These are phyloP conservation scores for Moringa oleifera DNA, from an alignment of 345 rosid genomes.

Conservation along the genomic window DNA sequence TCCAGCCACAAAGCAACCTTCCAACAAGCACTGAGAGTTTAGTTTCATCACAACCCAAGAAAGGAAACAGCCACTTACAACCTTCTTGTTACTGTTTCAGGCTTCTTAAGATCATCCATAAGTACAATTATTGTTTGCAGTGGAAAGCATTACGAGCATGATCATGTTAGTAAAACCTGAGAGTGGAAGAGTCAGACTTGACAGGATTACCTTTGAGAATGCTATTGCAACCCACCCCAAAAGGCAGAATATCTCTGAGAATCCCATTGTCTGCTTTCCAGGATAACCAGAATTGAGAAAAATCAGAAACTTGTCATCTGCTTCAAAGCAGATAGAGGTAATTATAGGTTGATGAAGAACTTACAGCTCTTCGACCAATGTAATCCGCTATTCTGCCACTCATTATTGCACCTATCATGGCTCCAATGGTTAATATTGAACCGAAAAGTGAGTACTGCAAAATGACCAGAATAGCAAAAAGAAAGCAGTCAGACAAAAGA, in stretches of 20 bases:
- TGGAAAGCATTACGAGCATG: not conserved
- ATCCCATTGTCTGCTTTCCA: constrained; percentile 55
- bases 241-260: constrained; percentile 55
- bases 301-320: not conserved
- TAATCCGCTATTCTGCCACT: constrained; percentile 66
- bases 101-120: too few species aligned
- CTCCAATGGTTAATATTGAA: constrained; percentile 72
- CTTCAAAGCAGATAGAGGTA: not conserved
- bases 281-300: not conserved
- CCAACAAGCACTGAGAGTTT: not conserved
- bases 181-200: not conserved
- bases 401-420: constrained; percentile 73
- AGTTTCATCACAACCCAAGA: not conserved
- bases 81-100: too few species aligned
- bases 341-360: constrained; percentile 8
- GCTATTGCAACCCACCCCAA: constrained; percentile 61
- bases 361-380: constrained; percentile 66
- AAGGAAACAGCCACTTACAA: not conserved
- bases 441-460: constrained; percentile 77
- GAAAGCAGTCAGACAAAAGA: not conserved
- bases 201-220: constrained; percentile 42
- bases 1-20: constrained; percentile 63
- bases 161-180: not conserved
- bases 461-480: not conserved
- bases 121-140: too few species aligned